Evolutionary conservation across 257 asterid genomes (phyloP).

Genomic region (Galeopsis tetrahit): DNA sequence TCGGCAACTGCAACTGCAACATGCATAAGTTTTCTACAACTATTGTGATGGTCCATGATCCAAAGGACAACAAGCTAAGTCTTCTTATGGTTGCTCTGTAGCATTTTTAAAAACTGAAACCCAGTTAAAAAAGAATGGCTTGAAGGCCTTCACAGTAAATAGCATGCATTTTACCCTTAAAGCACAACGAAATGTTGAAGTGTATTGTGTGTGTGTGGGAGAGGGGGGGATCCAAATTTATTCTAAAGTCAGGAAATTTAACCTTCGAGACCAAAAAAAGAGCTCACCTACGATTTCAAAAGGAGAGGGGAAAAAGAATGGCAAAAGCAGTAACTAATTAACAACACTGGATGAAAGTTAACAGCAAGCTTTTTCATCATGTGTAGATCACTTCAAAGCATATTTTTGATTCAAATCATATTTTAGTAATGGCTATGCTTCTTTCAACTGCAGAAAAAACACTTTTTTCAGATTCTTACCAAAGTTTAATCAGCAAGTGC

Average conservation of each 20-base stretch:
- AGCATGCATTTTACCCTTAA: not conserved
- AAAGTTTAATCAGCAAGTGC: not conserved
- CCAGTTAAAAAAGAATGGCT: too few relatives aligned
- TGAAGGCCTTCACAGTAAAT: too few relatives aligned
- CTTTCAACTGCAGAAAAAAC: not conserved
- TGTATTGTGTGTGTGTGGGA: not conserved
- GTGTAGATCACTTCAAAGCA: not conserved
- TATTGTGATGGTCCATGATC: not conserved
- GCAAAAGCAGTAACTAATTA: not conserved
- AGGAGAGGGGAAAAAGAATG: not conserved
- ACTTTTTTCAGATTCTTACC: not conserved
- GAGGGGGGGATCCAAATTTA: too few relatives aligned
- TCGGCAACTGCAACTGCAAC: slow-evolving; percentile 9
- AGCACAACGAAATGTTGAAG: not conserved
- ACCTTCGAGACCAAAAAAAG: too few relatives aligned
- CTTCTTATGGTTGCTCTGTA: not conserved
- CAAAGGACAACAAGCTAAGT: not conserved
- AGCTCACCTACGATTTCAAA: too few relatives aligned
- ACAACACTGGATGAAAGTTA: not conserved
- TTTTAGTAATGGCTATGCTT: not conserved
- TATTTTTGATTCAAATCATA: too few relatives aligned
- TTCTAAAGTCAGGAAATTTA: too few relatives aligned
- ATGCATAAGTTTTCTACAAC: slow-evolving; percentile 2
- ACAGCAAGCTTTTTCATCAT: slow-evolving; percentile 6
- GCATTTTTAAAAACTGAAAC: too few relatives aligned